Conservation (phyloP, 345 rosid species). For the Syzygium jambos region DNA sequence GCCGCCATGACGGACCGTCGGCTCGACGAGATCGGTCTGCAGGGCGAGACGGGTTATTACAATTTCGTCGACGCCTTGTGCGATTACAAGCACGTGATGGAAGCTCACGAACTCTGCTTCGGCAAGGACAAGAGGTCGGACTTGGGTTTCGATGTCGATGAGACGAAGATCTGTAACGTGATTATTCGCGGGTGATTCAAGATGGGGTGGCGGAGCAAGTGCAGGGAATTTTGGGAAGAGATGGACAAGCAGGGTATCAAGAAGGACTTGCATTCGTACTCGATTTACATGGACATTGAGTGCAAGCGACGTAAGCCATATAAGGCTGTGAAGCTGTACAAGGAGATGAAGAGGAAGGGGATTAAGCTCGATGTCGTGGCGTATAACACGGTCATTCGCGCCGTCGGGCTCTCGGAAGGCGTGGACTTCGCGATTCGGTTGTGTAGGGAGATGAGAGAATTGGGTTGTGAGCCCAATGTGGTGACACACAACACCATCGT, state of each 20-base stretch:
- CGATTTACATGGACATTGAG: conserved; percentile 86
- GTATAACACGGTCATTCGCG: conserved; percentile 63
- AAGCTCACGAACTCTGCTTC: conserved; percentile 74
- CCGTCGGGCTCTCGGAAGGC: conserved; percentile 63
- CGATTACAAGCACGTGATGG: conserved; percentile 80
- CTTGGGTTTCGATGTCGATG: conserved; percentile 17
- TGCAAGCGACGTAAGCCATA: conserved; percentile 82
- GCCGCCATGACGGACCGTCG: conserved; percentile 32
- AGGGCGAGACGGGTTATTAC: conserved; percentile 63
- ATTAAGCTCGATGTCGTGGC: conserved; percentile 72
- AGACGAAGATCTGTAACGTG: conserved; percentile 65
- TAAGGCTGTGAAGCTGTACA: conserved; percentile 77
- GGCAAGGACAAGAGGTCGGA: conserved; percentile 15
- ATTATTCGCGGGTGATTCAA: conserved; percentile 86
- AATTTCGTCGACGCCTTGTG: conserved; percentile 75
- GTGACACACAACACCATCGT: conserved; percentile 63
- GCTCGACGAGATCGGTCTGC: conserved; percentile 48
- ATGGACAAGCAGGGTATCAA: conserved; percentile 61
- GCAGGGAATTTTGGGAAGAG: conserved; percentile 87
- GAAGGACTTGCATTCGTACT: conserved; percentile 79
- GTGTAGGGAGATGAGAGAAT: conserved; percentile 70
- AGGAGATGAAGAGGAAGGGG: conserved; percentile 70
- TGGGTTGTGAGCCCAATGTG: conserved; percentile 69
- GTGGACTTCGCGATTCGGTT: conserved; percentile 63
- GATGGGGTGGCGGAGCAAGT: conserved; percentile 82